A percentile compares a stretch with the other conserved stretches of the same genome.
phyloP scores from a whole-genome alignment of 1,284 basidiomycete genomes.

The Ustilago lituana region DNA sequence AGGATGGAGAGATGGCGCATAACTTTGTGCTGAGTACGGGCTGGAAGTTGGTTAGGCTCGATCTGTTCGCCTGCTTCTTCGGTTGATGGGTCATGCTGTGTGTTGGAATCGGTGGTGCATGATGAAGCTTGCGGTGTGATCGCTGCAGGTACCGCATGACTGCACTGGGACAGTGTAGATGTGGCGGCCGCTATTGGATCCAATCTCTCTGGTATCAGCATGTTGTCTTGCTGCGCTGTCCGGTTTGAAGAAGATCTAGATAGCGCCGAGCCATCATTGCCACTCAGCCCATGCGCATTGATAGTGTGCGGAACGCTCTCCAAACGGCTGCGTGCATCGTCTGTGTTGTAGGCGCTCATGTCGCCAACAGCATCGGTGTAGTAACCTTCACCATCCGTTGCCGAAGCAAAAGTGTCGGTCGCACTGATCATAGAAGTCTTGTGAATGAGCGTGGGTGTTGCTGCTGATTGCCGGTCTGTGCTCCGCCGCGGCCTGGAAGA shows the following conservation, averaged over 20 bases:
- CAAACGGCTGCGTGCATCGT: slow-evolving; percentile 10
- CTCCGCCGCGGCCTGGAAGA: slow-evolving; percentile 7
- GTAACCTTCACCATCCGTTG: slow-evolving; percentile 34
- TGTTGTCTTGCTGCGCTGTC: slow-evolving; percentile 6
- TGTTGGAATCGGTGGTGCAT: slow-evolving; percentile 2
- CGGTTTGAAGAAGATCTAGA: slow-evolving; percentile 14
- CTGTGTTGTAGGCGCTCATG: slow-evolving; percentile 12
- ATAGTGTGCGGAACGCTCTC: slow-evolving; percentile 13
- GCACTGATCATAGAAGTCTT: slow-evolving; percentile 33
- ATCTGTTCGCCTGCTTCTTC: slow-evolving; percentile 27
- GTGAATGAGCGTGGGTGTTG: slow-evolving; percentile 27
- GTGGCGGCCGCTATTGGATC: neutral
- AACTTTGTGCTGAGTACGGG: slow-evolving; percentile 7
- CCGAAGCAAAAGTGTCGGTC: slow-evolving; percentile 36
- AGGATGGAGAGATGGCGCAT: slow-evolving; percentile 50
- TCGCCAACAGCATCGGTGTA: slow-evolving; percentile 32
- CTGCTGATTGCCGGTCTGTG: slow-evolving; percentile 5
- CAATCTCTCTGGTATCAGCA: neutral
- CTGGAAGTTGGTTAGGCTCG: slow-evolving; percentile 6
- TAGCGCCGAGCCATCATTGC: neutral
- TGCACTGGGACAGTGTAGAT: neutral
- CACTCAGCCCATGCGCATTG: slow-evolving; percentile 5
- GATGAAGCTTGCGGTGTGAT: neutral
- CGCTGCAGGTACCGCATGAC: neutral
- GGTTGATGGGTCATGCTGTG: slow-evolving; percentile 1